These are phyloP conservation scores for Schwanniomyces polymorphus DNA, from an alignment of 805 yeast species.

Conservation along the genomic window DNA sequence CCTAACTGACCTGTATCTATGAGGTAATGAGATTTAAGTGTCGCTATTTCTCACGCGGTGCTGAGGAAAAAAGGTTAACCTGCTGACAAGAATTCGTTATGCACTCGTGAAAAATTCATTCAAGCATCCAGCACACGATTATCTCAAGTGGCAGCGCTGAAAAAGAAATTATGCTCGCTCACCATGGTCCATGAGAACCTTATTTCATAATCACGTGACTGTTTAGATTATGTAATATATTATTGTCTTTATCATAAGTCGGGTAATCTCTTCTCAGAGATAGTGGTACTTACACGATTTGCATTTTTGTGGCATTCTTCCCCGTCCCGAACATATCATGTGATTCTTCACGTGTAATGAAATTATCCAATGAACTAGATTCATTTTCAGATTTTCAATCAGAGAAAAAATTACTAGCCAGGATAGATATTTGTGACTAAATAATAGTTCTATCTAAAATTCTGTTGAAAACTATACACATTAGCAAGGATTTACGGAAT, in stretches of 20 bases:
- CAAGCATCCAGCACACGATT: not conserved
- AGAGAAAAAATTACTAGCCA: conserved; percentile 1
- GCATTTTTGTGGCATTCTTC: not conserved
- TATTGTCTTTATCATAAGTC: not conserved
- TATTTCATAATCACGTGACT: too few species aligned
- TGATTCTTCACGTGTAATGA: not conserved
- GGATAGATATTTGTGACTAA: not conserved
- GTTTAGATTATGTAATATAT: not conserved
- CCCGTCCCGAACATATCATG: not conserved
- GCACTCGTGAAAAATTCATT: not conserved
- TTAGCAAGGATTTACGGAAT: conserved; percentile 10
- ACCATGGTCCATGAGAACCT: too few species aligned
- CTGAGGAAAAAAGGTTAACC: not conserved
- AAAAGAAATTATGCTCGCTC: too few species aligned
- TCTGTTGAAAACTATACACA: not conserved
- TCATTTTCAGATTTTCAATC: conserved; percentile 6
- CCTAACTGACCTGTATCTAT: not conserved
- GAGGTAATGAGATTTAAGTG: not conserved
- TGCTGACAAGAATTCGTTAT: not conserved
- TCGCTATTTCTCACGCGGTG: not conserved
- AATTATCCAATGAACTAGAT: conserved; percentile 5
- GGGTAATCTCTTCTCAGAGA: not conserved
- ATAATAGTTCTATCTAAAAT: not conserved
- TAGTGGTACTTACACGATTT: not conserved
- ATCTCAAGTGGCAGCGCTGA: not conserved